Percentiles rank a stretch among this genome's conserved stretches.
These are phyloP conservation scores for Penicillium bialowiezense DNA, from an alignment of 495 filamentous ascomycete species.

Conservation along the genomic window DNA sequence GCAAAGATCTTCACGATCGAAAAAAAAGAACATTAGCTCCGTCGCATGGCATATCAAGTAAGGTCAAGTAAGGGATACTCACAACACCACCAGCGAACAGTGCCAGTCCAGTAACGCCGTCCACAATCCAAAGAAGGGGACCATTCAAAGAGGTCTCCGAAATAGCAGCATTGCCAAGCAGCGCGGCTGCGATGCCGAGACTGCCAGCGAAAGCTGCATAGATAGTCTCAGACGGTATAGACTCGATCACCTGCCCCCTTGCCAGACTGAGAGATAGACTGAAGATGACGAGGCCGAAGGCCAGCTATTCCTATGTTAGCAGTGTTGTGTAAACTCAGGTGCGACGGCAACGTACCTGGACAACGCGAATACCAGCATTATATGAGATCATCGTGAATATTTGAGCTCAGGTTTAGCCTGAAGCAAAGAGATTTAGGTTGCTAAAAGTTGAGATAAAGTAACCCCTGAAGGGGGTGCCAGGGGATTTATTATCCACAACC, in stretches of 20 bases:
- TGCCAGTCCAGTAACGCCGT: constrained; percentile 41
- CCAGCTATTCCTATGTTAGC: constrained; percentile 22
- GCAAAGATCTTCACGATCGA: constrained; percentile 39
- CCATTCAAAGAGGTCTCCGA: constrained; percentile 39
- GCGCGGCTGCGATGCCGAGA: constrained; percentile 42
- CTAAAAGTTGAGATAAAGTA: neutral
- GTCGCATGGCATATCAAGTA: neutral
- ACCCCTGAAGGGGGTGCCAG: neutral
- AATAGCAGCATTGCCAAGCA: constrained; percentile 34
- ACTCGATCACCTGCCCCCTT: constrained; percentile 35
- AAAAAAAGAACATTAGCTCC: neutral
- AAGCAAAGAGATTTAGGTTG: neutral
- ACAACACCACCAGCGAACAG: constrained; percentile 54
- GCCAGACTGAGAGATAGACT: constrained; percentile 45
- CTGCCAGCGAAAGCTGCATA: constrained; percentile 49
- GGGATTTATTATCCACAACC: neutral
- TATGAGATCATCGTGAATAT: neutral
- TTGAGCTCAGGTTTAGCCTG: no score
- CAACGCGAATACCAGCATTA: neutral
- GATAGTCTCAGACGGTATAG: constrained; percentile 35
- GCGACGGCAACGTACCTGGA: neutral
- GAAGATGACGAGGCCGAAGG: constrained; percentile 46
- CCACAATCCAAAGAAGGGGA: constrained; percentile 36
- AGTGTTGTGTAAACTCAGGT: neutral
- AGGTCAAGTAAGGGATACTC: constrained; percentile 24